Evolutionary conservation across 129 eudicot genomes (phyloP).

Genomic region (Arctium lappa): DNA sequence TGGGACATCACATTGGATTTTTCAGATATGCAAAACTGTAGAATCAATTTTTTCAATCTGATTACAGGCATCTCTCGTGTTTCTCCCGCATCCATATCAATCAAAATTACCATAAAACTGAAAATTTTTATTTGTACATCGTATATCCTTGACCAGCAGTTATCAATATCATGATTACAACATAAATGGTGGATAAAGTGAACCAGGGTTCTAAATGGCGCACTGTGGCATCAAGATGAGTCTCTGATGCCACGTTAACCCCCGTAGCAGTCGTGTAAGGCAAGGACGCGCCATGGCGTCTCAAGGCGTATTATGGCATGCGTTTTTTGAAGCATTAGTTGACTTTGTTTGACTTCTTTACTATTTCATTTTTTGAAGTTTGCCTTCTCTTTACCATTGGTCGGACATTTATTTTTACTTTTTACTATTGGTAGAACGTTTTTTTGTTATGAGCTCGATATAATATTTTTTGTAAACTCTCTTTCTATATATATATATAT

Average conservation of each 20-base stretch:
- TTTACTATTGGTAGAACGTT: not conserved
- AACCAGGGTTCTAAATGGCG: not conserved
- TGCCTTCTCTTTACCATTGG: not conserved
- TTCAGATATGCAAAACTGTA: not conserved
- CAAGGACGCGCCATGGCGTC: not conserved
- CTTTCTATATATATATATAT: not conserved
- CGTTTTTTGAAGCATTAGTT: no score
- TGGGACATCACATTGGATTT: not conserved
- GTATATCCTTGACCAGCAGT: not conserved
- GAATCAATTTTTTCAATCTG: not conserved
- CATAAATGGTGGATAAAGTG: not conserved
- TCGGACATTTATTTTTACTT: not conserved
- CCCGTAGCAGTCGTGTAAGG: not conserved
- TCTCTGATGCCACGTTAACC: not conserved
- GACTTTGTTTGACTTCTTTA: not conserved
- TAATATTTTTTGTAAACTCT: not conserved
- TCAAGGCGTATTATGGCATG: not conserved
- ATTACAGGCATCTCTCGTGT: not conserved
- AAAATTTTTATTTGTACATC: not conserved
- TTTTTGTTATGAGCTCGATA: not conserved
- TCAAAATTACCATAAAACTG: not conserved
- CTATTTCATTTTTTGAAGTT: not conserved
- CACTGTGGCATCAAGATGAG: not conserved
- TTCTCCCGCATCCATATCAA: not conserved
- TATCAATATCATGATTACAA: not conserved